Percentiles rank a stretch among this genome's conserved stretches.
phyloP scores from a whole-genome alignment of 148 eudicot genomes.

The Spergularia bocconei region DNA sequence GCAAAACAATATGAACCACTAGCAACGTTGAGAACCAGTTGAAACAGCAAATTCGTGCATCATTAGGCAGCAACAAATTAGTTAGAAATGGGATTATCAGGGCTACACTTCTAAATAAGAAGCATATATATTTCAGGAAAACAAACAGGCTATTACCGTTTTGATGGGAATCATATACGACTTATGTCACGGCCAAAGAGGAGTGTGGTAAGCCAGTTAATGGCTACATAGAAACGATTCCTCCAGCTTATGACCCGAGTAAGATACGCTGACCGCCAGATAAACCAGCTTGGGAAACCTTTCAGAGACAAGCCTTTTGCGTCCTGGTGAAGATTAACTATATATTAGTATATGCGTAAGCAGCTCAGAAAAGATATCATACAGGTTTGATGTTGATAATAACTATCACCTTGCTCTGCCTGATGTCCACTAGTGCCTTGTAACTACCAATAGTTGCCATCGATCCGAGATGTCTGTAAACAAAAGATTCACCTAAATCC shows the following conservation, averaged over 20 bases:
- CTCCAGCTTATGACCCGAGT: conserved; percentile 97
- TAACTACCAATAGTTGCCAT: conserved; percentile 97
- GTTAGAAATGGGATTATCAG: neutral
- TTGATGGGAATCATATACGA: conserved; percentile 41
- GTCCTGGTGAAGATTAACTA: conserved; percentile 38
- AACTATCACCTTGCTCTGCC: conserved; percentile 80
- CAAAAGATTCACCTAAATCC: conserved; percentile 67
- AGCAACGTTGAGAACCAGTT: neutral
- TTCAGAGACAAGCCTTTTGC: conserved; percentile 79
- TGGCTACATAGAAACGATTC: conserved; percentile 85
- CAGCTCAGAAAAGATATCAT: neutral
- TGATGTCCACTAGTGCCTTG: conserved; percentile 94
- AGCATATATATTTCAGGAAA: neutral
- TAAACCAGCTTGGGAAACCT: conserved; percentile 82
- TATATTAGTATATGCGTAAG: neutral
- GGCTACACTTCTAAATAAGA: neutral
- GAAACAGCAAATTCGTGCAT: neutral
- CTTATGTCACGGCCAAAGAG: conserved; percentile 93
- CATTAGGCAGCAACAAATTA: neutral
- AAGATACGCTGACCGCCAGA: conserved; percentile 97
- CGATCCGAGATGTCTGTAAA: conserved; percentile 86
- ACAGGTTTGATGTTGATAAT: neutral
- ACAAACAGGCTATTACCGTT: conserved; percentile 7
- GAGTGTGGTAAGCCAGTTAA: conserved; percentile 90
- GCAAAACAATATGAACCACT: neutral